Evolutionary conservation across 2,329 filamentous ascomycete species (phyloP).

Genomic region (Monosporascus sp.): DNA sequence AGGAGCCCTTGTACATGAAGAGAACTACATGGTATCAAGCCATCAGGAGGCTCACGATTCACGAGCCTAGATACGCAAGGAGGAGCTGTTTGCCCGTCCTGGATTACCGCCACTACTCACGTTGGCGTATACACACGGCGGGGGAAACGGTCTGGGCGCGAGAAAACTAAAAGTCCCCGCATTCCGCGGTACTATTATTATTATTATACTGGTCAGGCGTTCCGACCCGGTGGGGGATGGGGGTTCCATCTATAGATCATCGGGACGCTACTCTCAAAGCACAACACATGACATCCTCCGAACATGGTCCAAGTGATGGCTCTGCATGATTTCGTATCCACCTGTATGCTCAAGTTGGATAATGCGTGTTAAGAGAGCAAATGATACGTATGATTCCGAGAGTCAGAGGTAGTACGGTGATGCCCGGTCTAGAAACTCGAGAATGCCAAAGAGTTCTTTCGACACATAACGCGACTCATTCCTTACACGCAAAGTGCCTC

Average conservation of each 20-base stretch:
- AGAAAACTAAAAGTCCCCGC: neutral
- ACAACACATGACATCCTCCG: no score
- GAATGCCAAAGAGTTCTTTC: no score
- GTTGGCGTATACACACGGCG: neutral
- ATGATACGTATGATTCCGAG: no score
- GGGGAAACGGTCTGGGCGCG: neutral
- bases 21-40: neutral
- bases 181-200: neutral
- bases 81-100: neutral
- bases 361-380: no score
- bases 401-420: no score
- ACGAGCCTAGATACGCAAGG: neutral
- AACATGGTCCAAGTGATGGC: no score
- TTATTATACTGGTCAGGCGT: neutral
- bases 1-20: neutral
- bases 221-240: neutral
- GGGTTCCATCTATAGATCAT: neutral
- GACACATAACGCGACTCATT: no score
- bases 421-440: no score
- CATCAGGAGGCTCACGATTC: neutral
- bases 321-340: no score
- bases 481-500: no score
- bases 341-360: no score
- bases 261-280: no score
- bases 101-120: neutral